Conservation (phyloP, 2,329 filamentous ascomycete species). For the Botrytis fabae region DNA sequence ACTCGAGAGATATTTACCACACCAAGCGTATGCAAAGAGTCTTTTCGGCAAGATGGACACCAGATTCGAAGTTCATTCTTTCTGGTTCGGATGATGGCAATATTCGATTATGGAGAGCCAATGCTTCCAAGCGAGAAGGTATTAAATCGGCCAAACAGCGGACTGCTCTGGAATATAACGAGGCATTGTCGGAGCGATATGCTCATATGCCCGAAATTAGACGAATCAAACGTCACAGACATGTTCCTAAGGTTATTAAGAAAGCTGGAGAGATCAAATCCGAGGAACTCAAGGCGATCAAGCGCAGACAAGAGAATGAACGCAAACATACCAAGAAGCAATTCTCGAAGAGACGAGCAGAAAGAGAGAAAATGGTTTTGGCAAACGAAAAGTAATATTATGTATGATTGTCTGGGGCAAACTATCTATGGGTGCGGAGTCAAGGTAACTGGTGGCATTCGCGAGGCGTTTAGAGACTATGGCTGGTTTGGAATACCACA, state of each 20-base stretch:
- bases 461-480: conserved; percentile 25
- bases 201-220: conserved; percentile 95
- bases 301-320: conserved; percentile 91
- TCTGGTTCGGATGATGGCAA: conserved; percentile 95
- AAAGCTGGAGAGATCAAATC: conserved; percentile 94
- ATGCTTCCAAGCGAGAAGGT: conserved; percentile 79
- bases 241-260: conserved; percentile 90
- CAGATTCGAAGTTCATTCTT: conserved; percentile 85
- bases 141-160: conserved; percentile 83
- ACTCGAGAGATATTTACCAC: conserved; percentile 92
- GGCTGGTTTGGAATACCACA: conserved; percentile 20
- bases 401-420: conserved; percentile 6
- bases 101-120: conserved; percentile 82
- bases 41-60: conserved; percentile 80
- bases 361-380: conserved; percentile 92
- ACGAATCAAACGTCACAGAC: conserved; percentile 86
- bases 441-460: conserved; percentile 22
- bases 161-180: conserved; percentile 89
- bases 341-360: conserved; percentile 68
- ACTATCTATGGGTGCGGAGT: conserved; percentile 15
- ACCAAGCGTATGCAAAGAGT: conserved; percentile 98
- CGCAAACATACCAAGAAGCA: conserved; percentile 87
- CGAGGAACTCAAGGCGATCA: conserved; percentile 83
- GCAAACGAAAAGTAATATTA: conserved; percentile 44
- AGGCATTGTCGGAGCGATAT: conserved; percentile 78